A percentile compares a stretch with the other conserved stretches of the same genome.
These are phyloP conservation scores for Claviceps monticola DNA, from an alignment of 2,329 filamentous ascomycete genomes.

Conservation along the genomic window DNA sequence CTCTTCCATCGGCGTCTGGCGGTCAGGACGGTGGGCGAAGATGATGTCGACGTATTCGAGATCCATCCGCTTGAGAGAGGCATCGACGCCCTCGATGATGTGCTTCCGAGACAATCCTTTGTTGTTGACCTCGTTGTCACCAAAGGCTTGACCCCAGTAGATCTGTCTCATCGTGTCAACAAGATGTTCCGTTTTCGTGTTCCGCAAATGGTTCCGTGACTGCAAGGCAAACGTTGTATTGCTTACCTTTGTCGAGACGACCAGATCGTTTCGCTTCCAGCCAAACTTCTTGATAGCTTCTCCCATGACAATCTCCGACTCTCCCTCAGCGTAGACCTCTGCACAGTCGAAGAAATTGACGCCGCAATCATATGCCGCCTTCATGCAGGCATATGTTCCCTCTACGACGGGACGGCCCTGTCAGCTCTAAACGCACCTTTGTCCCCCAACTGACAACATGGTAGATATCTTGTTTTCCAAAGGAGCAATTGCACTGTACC, in stretches of 20 bases:
- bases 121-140: constrained; percentile 51
- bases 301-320: constrained; percentile 50
- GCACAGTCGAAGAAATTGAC: constrained; percentile 52
- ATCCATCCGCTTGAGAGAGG: constrained; percentile 41
- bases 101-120: constrained; percentile 55
- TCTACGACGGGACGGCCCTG: constrained; percentile 9
- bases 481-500: constrained; percentile 41
- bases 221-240: too few species aligned
- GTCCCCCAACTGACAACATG: background rate
- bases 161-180: constrained; percentile 27
- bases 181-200: background rate
- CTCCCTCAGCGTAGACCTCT: constrained; percentile 42
- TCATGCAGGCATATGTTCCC: constrained; percentile 43
- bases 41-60: constrained; percentile 53
- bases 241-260: constrained; percentile 44
- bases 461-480: background rate
- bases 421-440: background rate
- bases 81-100: constrained; percentile 50
- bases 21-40: constrained; percentile 55
- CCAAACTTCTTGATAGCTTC: constrained; percentile 44
- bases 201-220: too few species aligned
- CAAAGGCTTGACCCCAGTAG: constrained; percentile 49
- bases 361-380: constrained; percentile 44
- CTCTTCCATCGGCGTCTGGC: constrained; percentile 56
- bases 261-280: constrained; percentile 47